A percentile compares a stretch with the other conserved stretches of the same genome.
These are phyloP conservation scores for Leptodontidium sp. DNA, from an alignment of 2,329 filamentous ascomycete species.

Conservation along the genomic window DNA sequence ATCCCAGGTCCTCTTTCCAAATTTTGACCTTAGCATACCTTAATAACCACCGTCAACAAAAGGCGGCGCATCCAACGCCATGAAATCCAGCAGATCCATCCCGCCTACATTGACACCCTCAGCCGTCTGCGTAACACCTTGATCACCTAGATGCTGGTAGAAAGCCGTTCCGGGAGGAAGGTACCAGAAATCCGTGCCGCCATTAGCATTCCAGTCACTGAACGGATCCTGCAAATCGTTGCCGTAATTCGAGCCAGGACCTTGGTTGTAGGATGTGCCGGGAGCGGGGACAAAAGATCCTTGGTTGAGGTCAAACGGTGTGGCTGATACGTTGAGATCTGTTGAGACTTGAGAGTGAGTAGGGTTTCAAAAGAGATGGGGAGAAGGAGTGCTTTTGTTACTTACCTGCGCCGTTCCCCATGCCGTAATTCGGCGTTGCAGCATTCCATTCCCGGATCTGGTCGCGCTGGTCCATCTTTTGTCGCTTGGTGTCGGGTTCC, in stretches of 20 bases:
- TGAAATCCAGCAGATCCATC: constrained; percentile 72
- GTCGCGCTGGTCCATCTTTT: constrained; percentile 39
- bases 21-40: neutral
- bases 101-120: constrained; percentile 73
- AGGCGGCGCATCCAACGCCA: constrained; percentile 62
- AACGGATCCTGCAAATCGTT: constrained; percentile 47
- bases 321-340: constrained; percentile 61
- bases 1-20: neutral
- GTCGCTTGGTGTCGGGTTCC: constrained; percentile 45
- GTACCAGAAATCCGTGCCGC: constrained; percentile 67
- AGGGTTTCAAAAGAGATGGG: constrained; percentile 1
- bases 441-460: constrained; percentile 45
- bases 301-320: constrained; percentile 65
- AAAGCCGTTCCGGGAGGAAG: constrained; percentile 69
- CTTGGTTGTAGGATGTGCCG: constrained; percentile 46
- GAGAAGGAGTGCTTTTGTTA: neutral
- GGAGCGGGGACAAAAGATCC: constrained; percentile 62
- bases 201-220: constrained; percentile 39
- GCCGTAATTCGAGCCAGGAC: constrained; percentile 37
- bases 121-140: constrained; percentile 70
- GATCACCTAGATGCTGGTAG: constrained; percentile 71
- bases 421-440: constrained; percentile 39
- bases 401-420: constrained; percentile 40
- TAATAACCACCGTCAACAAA: constrained; percentile 25
- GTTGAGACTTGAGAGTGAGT: constrained; percentile 17